Base-by-base conservation (phyloP, 495 filamentous ascomycete species). In the Podospora comata region DNA sequence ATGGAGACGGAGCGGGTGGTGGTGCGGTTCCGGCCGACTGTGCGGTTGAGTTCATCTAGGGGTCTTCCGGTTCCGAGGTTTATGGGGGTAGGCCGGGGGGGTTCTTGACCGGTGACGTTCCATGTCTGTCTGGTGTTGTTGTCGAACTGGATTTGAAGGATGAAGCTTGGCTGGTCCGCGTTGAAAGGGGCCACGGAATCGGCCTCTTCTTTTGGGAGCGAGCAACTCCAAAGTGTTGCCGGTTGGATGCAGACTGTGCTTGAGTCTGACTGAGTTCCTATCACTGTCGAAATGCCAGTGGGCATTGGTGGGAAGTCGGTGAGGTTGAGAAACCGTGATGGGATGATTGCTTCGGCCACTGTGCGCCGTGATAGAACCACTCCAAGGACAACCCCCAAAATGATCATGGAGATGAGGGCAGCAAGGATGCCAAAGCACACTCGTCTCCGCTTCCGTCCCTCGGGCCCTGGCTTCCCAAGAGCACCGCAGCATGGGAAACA, bases 281-380 rank as follows among this genome's bases (percentile, higher is more conserved):
- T 84, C 30, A 97, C 84, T 0, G 93, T 96, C 32, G 88, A 82
- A 64, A 96, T 82, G 1, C 93, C 93, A 0, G 91, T 93, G 9
- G 90, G 91, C 66, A 97, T 92, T 0, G 93, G 90, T 44, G 93
- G 93, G 70, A 90, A 96, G 28, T 88, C 88, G 1, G 93, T 96
- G 28, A 96, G 76, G 72, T 96, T 97, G 39, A 96, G 82, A 87
- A 90, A 97, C 57, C 75, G 75, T 0, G 78, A 80, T 16, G 71
- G 73, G 30, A 68, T 13, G 72, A 70, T 11, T 72, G 85, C 26
- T 69, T 71, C 68, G 76, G 75, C 18, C 73, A 77, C 65, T 16
- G 30, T 74, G 28, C 82, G 84, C n/a, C 79, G 82, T 20, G 85
- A 85, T 64, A 94, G 77, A 2, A 86, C 83, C 53, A 87, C 82